Percentiles rank a stretch among this genome's conserved stretches.
These are phyloP conservation scores for Clausena lansium DNA, from an alignment of 345 rosid genomes.

Conservation along the genomic window DNA sequence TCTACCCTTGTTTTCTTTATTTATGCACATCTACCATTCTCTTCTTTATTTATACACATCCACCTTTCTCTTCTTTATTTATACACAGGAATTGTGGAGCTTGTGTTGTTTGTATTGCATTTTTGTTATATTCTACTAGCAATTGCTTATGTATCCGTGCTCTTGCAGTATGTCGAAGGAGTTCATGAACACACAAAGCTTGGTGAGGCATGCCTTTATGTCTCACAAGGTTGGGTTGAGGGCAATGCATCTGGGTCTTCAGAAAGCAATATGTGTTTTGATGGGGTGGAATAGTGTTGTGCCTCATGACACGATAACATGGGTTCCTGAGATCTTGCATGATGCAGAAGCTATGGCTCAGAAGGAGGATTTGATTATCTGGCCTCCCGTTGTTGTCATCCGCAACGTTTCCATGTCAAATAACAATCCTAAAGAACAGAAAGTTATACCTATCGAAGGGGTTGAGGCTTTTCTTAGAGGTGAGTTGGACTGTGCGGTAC, in stretches of 20 bases:
- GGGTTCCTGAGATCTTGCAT: constrained; percentile 43
- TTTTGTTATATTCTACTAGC: background rate
- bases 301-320: constrained; percentile 37
- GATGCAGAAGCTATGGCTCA: constrained; percentile 40
- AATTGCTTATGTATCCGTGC: constrained; percentile 4
- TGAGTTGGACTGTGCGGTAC: constrained; percentile 7
- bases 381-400: constrained; percentile 49
- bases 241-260: constrained; percentile 53
- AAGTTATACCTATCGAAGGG: constrained; percentile 45
- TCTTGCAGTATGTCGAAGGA: constrained; percentile 49
- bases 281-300: constrained; percentile 50
- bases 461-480: constrained; percentile 54
- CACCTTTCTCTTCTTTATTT: constrained; percentile 3
- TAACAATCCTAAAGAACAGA: constrained; percentile 47
- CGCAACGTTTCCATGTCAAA: constrained; percentile 53
- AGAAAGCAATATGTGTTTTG: constrained; percentile 53
- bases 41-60: background rate
- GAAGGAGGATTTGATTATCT: constrained; percentile 53
- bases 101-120: background rate
- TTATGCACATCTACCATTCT: no score
- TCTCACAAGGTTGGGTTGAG: constrained; percentile 50
- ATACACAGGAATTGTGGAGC: background rate
- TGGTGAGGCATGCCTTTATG: constrained; percentile 56
- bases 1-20: background rate
- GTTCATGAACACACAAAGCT: constrained; percentile 42